Base-by-base conservation (phyloP, 805 yeast genomes). In the Tetrapisispora phaffii region DNA sequence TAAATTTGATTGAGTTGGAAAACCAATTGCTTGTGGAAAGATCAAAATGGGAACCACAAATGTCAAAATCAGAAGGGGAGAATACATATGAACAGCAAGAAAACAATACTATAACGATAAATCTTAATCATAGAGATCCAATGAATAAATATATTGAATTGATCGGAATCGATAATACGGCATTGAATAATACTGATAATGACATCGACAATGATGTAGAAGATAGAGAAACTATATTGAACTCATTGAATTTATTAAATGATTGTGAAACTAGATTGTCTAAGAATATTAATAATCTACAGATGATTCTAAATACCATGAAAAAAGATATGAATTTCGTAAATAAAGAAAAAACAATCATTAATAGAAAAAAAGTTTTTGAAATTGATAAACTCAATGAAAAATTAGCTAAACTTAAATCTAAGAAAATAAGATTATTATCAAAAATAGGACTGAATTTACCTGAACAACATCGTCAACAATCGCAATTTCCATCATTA, bases 271-370 rank as follows among this genome's bases (percentile, higher is more conserved):
- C 38, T 1, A 42, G 41, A 8, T 45, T 50, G 3, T 35, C 45
- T 7, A 46, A 44, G 6, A 59, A 57, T 29, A 54, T 60, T 16
- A 48, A 46, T 8, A 47, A 50, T 36, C 37, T 61, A 21, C 51
- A 56, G 34, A 41, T 54, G 3, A 37, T 59, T 28, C 40, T 62
- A 15, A 45, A 48, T 6, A 50, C 52, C 10, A 48, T 53, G 32
- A 47, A 47, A n/a, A 58, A 57, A 34, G 65, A 62, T 41, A 44
- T 48, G 23, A 44, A 39, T 8, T 58, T 62, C 34, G 39, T 62
- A 3, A 46, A 50, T 13, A 49, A 46, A 10, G 66, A 62, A 44
- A 36, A 55, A 23, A 48, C 41, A 39, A 36, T 36, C n/a, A 53
- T 51, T 16, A 38, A 36, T 4, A 41, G 42, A 3, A 48, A 47